phyloP scores from a whole-genome alignment of 2,329 filamentous ascomycete species.

The Rhynchosporium graminicola region DNA sequence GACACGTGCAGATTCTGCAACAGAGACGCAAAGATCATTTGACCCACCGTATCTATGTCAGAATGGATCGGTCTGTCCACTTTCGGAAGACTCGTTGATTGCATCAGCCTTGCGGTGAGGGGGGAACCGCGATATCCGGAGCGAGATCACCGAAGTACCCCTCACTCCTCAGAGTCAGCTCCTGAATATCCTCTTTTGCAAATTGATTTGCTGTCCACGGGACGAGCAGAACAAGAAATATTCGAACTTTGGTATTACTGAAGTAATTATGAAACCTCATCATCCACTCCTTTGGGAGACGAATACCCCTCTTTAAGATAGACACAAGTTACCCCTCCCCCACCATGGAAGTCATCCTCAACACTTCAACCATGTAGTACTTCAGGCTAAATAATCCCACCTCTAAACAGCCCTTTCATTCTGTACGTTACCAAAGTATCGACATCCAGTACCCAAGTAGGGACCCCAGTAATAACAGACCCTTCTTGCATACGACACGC shows the following conservation, averaged over 20 bases:
- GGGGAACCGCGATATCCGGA: slow-evolving; percentile 1
- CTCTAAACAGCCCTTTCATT: neutral
- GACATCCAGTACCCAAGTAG: neutral
- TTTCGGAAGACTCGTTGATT: neutral
- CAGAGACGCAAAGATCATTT: neutral
- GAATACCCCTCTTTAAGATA: slow-evolving; percentile 9
- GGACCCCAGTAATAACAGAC: neutral
- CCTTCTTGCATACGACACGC: slow-evolving; percentile 6
- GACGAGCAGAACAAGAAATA: neutral
- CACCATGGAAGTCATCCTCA: slow-evolving; percentile 6
- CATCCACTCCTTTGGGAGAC: neutral
- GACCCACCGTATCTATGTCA: neutral
- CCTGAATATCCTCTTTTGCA: neutral
- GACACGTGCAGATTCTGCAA: slow-evolving; percentile 8
- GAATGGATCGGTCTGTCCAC: neutral
- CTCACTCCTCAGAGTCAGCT: neutral
- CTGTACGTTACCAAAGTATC: neutral
- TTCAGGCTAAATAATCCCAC: slow-evolving; percentile 4
- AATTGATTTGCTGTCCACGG: neutral
- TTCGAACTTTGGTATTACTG: neutral
- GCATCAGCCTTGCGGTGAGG: slow-evolving; percentile 9
- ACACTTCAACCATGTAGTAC: neutral
- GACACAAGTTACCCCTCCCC: slow-evolving; percentile 4
- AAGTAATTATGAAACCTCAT: neutral
- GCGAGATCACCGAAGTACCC: slow-evolving; percentile 1